Base-by-base conservation (phyloP, 768 basidiomycete species). In the Pleurotus pulmonarius region DNA sequence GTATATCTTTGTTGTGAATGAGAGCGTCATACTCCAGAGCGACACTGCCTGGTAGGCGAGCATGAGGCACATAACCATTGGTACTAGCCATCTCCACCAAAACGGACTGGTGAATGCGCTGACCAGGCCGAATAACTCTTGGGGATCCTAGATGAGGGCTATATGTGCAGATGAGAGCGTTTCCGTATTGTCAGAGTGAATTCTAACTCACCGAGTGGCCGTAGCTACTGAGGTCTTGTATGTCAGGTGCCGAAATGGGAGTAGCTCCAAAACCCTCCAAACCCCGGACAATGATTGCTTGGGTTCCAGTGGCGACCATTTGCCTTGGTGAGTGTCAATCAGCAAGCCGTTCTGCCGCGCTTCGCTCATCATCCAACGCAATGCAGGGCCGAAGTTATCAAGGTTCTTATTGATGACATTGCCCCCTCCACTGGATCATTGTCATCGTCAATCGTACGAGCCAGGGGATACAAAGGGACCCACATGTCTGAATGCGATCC, bases 401-500 rank as follows among this genome's bases (percentile, higher is more conserved):
- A 67, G 53, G 3, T 55, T 43, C 38, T 8, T 12, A 37, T 69
- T 67, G 13, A 49, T 11, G 13, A 13, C 37, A 43, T 63, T 64
- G 2, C 65, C 65, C 2, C 66, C 57, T 47, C 68, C 46, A 12
- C 64, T 56, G 63, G 29, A 26, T 20, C 20, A 20, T 20, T 20
- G 20, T 20, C 1, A 3, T 20, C 20, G 1, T 20, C 20, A 20
- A 20, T 20, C 20, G 18, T 15, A 11, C 39, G n/a, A n/a, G n/a
- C n/a, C n/a, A n/a, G n/a, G 39, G 39, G n/a, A 45, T n/a, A 20
- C 24, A 41, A 44, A 22, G 9, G 43, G 0, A 39, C 69, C 54
- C 54, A 72, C 71, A 72, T 66, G 49, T 73, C 72, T 0, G 70
- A 69, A 45, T 69, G 68, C 15, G 55, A 61, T 2, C 67, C 67